Evolutionary conservation across 2,329 filamentous ascomycete genomes (phyloP).

Genomic region (Cordyceps sp.): DNA sequence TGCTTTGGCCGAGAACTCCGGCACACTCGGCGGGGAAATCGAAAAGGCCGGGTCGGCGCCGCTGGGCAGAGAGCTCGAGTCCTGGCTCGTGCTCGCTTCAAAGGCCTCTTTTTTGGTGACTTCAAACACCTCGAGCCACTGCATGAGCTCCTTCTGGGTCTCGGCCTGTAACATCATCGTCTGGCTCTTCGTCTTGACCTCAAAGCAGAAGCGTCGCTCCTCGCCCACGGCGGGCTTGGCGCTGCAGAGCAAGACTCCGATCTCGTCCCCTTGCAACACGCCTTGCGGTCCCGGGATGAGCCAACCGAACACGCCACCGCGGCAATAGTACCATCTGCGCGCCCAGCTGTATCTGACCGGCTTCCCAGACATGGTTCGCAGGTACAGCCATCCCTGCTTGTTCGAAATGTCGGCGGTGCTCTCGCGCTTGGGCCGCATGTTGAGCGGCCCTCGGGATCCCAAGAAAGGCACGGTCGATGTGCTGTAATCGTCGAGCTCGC

Average conservation of each 20-base stretch:
- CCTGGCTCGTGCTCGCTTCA: slow-evolving; percentile 47
- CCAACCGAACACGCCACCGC: slow-evolving; percentile 92
- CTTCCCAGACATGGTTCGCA: slow-evolving; percentile 70
- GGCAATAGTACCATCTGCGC: slow-evolving; percentile 87
- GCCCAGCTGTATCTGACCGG: slow-evolving; percentile 83
- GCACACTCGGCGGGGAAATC: slow-evolving; percentile 72
- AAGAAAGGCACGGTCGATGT: slow-evolving; percentile 80
- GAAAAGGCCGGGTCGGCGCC: slow-evolving; percentile 66
- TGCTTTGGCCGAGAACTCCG: slow-evolving; percentile 75
- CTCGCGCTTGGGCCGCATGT: slow-evolving; percentile 37
- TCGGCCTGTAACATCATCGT: slow-evolving; percentile 84
- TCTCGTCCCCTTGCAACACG: slow-evolving; percentile 90
- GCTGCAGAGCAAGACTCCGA: slow-evolving; percentile 85
- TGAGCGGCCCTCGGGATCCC: slow-evolving; percentile 51
- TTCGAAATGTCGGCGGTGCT: slow-evolving; percentile 41
- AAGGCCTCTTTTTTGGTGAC: slow-evolving; percentile 85
- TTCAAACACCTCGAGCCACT: slow-evolving; percentile 90
- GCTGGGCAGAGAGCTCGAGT: slow-evolving; percentile 27
- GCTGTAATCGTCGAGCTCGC: slow-evolving; percentile 87
- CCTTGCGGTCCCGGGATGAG: slow-evolving; percentile 70
- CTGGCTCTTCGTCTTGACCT: slow-evolving; percentile 94
- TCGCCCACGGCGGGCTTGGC: slow-evolving; percentile 82
- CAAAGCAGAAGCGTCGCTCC: slow-evolving; percentile 91
- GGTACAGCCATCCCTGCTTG: slow-evolving; percentile 90
- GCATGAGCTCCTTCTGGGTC: slow-evolving; percentile 77